Percentiles rank a stretch among this genome's conserved stretches.
These are phyloP conservation scores for Trichocladium antarcticum DNA, from an alignment of 495 filamentous ascomycete species.

Conservation along the genomic window DNA sequence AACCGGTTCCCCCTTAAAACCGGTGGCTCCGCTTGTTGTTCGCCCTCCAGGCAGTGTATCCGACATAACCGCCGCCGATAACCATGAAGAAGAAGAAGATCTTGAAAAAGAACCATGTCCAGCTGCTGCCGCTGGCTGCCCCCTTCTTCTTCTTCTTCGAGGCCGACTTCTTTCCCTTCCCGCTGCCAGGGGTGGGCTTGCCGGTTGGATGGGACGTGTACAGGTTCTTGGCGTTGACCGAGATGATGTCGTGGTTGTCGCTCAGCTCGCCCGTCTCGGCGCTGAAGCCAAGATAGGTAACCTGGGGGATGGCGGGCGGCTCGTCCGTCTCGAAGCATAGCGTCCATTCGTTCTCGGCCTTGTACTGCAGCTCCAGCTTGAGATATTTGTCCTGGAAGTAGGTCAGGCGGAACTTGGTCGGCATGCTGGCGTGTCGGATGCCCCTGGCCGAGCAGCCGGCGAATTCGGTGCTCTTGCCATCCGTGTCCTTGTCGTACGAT, in stretches of 20 bases:
- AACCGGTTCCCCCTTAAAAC: conserved; percentile 62
- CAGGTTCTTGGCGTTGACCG: conserved; percentile 75
- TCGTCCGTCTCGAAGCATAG: conserved; percentile 73
- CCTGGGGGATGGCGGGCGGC: conserved; percentile 69
- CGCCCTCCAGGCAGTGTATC: conserved; percentile 66
- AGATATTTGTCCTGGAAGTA: conserved; percentile 95
- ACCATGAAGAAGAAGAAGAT: conserved; percentile 61
- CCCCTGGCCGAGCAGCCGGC: conserved; percentile 93
- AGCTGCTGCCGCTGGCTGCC: conserved; percentile 46
- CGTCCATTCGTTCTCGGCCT: conserved; percentile 75
- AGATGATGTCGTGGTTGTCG: conserved; percentile 97
- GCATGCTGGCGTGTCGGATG: conserved; percentile 61
- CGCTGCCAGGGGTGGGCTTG: conserved; percentile 32
- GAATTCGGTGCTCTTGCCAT: conserved; percentile 86
- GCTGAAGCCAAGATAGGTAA: conserved; percentile 89
- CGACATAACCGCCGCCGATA: conserved; percentile 64
- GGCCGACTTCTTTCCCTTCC: conserved; percentile 28
- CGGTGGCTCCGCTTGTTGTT: conserved; percentile 61
- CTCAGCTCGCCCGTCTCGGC: conserved; percentile 93
- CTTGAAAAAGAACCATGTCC: conserved; percentile 91
- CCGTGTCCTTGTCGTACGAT: conserved; percentile 83
- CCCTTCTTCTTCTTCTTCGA: background rate
- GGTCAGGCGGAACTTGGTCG: conserved; percentile 78
- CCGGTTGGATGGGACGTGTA: conserved; percentile 51
- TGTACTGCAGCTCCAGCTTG: conserved; percentile 88